Evolutionary conservation across 192 early-diverging fungal genomes (phyloP).

Genomic region (Coemansia biformis): DNA sequence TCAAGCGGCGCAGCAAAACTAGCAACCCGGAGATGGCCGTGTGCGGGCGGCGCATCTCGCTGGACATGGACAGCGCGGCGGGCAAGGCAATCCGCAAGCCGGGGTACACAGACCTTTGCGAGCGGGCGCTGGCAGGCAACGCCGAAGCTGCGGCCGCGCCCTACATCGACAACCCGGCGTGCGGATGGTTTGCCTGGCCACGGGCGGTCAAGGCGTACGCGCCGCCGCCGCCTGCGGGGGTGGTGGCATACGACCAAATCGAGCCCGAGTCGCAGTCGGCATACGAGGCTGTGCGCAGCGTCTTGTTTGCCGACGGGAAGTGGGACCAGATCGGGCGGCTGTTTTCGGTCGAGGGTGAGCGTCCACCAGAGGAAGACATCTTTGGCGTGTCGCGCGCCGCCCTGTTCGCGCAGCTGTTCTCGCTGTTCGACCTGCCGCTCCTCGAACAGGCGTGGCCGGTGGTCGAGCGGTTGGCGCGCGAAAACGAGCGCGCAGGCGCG

Average conservation of each 20-base stretch:
- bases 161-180: constrained; percentile 53
- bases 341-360: constrained; percentile 63
- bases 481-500: constrained; percentile 62
- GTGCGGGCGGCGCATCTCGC: constrained; percentile 1
- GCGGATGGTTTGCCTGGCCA: constrained; percentile 85
- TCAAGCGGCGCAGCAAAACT: constrained; percentile 59
- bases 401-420: constrained; percentile 67
- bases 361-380: constrained; percentile 55
- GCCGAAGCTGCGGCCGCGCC: constrained; percentile 3
- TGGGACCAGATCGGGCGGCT: constrained; percentile 65
- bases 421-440: constrained; percentile 61
- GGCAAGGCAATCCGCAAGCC: background rate
- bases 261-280: constrained; percentile 58
- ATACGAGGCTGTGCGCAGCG: constrained; percentile 51
- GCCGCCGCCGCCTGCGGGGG: constrained; percentile 22
- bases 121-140: constrained; percentile 32
- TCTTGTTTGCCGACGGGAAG: constrained; percentile 55
- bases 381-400: constrained; percentile 60
- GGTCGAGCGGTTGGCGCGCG: constrained; percentile 52
- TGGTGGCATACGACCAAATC: constrained; percentile 45
- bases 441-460: constrained; percentile 53
- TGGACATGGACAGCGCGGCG: constrained; percentile 2
- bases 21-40: constrained; percentile 6
- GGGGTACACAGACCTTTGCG: constrained; percentile 24
- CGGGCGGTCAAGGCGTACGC: constrained; percentile 53